Conservation (phyloP, 2,329 filamentous ascomycete species). For the Coniochaeta pulveracea region DNA sequence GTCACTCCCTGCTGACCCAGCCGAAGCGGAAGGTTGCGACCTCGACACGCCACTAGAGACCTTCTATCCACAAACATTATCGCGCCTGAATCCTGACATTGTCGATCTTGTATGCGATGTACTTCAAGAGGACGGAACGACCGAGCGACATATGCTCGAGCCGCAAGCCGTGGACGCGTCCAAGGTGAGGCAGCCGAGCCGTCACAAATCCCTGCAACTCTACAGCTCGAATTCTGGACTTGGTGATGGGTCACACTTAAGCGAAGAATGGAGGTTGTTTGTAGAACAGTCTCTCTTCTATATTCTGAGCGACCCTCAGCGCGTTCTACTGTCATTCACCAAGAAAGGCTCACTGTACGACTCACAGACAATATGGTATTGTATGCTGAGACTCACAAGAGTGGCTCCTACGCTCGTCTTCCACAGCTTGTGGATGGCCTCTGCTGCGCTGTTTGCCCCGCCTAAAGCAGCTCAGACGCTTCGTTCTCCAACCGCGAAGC, state of each 20-base stretch:
- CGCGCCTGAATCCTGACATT: constrained; percentile 39
- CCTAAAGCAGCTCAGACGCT: constrained; percentile 31
- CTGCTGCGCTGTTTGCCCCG: constrained; percentile 45
- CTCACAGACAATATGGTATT: constrained; percentile 52
- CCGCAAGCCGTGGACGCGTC: constrained; percentile 22
- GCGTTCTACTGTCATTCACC: constrained; percentile 46
- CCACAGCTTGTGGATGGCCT: constrained; percentile 53
- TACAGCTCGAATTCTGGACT: constrained; percentile 14
- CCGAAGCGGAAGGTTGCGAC: constrained; percentile 6
- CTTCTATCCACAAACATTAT: constrained; percentile 45
- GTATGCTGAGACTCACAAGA: constrained; percentile 47
- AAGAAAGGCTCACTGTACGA: constrained; percentile 40
- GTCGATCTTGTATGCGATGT: constrained; percentile 51
- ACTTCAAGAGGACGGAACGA: constrained; percentile 42
- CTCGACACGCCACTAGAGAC: constrained; percentile 16
- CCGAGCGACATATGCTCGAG: constrained; percentile 35
- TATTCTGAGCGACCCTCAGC: constrained; percentile 45
- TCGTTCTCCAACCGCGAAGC: constrained; percentile 23
- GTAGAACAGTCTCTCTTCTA: constrained; percentile 54
- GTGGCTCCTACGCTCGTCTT: constrained; percentile 47
- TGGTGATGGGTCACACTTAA: constrained; percentile 20
- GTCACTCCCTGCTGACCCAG: constrained; percentile 12
- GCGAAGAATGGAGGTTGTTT: constrained; percentile 46
- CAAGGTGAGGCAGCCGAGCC: constrained; percentile 15
- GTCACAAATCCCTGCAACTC: constrained; percentile 20